Conservation (phyloP, 495 filamentous ascomycete genomes). For the Cladorrhinum samala region DNA sequence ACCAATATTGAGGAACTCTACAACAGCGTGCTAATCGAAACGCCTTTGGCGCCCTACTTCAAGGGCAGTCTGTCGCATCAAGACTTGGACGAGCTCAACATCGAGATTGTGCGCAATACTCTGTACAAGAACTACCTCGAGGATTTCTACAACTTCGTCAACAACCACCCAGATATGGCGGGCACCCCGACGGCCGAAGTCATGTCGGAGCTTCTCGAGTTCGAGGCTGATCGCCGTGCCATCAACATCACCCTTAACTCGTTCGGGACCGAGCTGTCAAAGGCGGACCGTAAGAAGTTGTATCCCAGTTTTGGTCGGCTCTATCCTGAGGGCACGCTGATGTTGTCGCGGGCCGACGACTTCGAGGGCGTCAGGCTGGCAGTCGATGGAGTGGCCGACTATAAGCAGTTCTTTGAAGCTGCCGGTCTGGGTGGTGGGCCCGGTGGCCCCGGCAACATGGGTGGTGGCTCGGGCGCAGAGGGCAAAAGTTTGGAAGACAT, state of each 20-base stretch:
- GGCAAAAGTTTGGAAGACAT: slow-evolving; percentile 91
- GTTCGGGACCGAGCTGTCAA: slow-evolving; percentile 93
- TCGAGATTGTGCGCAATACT: slow-evolving; percentile 97
- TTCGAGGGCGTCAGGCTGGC: slow-evolving; percentile 88
- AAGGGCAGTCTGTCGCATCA: slow-evolving; percentile 90
- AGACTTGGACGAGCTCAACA: slow-evolving; percentile 97
- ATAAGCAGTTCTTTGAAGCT: slow-evolving; percentile 90
- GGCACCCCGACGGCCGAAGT: slow-evolving; percentile 88
- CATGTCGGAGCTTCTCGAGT: slow-evolving; percentile 91
- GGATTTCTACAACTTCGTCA: slow-evolving; percentile 91
- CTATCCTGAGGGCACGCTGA: slow-evolving; percentile 89
- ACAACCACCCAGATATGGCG: slow-evolving; percentile 71
- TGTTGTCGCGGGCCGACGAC: slow-evolving; percentile 94
- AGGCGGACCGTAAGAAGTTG: slow-evolving; percentile 89
- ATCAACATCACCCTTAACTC: slow-evolving; percentile 99
- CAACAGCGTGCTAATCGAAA: slow-evolving; percentile 95
- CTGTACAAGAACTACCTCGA: slow-evolving; percentile 99
- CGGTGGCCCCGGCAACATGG: slow-evolving; percentile 75
- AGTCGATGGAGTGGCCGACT: slow-evolving; percentile 85
- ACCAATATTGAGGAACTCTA: slow-evolving; percentile 98
- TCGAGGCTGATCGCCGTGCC: slow-evolving; percentile 90
- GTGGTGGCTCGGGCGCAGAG: slow-evolving; percentile 64
- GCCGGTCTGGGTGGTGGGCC: slow-evolving; percentile 74
- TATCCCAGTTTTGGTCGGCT: slow-evolving; percentile 88
- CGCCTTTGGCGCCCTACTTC: slow-evolving; percentile 92